Base-by-base conservation (phyloP, 495 filamentous ascomycete genomes). In the Tetracladium setigerum region DNA sequence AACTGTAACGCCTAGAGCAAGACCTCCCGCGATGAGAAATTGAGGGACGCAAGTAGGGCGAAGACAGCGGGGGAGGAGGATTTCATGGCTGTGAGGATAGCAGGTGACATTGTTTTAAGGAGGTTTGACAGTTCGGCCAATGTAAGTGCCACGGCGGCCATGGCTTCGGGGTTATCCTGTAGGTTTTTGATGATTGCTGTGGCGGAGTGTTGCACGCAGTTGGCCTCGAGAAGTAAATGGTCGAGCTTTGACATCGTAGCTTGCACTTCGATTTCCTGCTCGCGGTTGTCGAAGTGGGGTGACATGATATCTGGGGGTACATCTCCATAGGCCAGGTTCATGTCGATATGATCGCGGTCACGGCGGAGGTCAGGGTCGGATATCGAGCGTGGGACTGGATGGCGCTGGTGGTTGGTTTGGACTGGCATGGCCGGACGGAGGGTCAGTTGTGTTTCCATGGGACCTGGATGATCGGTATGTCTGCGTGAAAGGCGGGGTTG, bases 91-190 rank as follows among this genome's bases (percentile, higher is more conserved):
- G 74, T 68, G 16, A 96, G 70, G 5, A 85, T 88, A 2, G 81
- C 77, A 0, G 92, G 92, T 0, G 81, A 83, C 82, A 95, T 86
- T 66, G 95, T 95, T 15, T 76, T 73, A 1, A 84, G 70, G 2
- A 97, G 60, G 32, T 81, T 80, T 59, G 83, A 88, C 53, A 98
- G 87, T 66, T 98, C 92, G 13, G 89, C 92, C 1, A 98, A 75
- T 1, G 90, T 87, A 8, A 98, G 73, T 1, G 90, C 92, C 6
- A 98, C 94, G 4, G 91, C 92, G 4, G 92, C 92, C 49, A 95
- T 88, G 11, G 89, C 89, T 52, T 98, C 87, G 0, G 92, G 92
- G 46, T 92, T 88, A 49, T 85, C 81, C 57, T 97, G 89, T 7
- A 98, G 73, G 44, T 85, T 83, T n/a, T 81, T 67, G 50, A 98